These are phyloP conservation scores for Ophiorrhiza pumila DNA, from an alignment of 257 asterid species.

Conservation along the genomic window DNA sequence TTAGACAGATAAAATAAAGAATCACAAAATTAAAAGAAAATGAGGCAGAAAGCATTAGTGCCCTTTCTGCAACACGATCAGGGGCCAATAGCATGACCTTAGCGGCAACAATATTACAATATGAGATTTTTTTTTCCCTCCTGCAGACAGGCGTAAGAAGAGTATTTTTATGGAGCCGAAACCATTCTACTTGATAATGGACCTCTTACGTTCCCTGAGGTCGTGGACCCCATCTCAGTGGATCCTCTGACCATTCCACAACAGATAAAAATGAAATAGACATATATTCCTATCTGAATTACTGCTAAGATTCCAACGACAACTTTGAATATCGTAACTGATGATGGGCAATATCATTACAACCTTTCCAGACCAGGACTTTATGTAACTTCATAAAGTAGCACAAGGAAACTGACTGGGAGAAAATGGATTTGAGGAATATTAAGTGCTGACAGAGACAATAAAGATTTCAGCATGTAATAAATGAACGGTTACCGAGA, in stretches of 20 bases:
- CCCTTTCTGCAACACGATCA: neutral
- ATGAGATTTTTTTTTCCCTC: neutral
- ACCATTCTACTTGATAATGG: neutral
- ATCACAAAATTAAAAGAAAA: neutral
- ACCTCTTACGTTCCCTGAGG: neutral
- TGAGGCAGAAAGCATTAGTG: slow-evolving; percentile 9
- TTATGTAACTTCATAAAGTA: neutral
- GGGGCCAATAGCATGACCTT: neutral
- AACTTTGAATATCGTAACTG: neutral
- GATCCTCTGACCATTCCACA: neutral
- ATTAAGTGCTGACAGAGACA: neutral
- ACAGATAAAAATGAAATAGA: neutral
- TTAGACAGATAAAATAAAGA: slow-evolving; percentile 13
- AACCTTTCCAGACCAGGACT: neutral
- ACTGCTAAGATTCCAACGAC: neutral
- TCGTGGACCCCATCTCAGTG: neutral
- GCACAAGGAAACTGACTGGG: neutral
- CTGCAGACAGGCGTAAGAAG: neutral
- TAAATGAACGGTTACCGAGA: slow-evolving; percentile 45
- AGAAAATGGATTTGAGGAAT: neutral
- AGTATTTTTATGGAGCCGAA: neutral
- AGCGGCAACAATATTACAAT: neutral
- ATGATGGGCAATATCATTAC: neutral
- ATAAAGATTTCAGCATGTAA: neutral
- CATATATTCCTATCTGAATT: neutral